A percentile compares a stretch with the other conserved stretches of the same genome.
Evolutionary conservation across 768 basidiomycete species (phyloP).

Genomic region (Dioszegia crocea): DNA sequence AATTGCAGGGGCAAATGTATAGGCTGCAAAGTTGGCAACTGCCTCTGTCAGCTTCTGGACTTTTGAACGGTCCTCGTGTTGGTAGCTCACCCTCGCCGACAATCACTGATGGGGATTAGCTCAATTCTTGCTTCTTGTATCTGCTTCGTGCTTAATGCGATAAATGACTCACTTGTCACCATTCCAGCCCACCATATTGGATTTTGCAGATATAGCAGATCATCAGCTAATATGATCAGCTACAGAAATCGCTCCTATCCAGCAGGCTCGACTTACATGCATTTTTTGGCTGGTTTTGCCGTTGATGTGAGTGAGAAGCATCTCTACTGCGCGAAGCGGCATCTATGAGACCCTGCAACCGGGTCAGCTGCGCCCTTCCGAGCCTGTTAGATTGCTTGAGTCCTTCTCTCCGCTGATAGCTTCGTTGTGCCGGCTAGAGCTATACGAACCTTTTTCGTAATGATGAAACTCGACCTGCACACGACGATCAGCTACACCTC

Average conservation of each 20-base stretch:
- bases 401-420: too few species aligned
- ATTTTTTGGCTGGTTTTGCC: conserved; percentile 14
- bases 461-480: conserved; percentile 81
- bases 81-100: conserved; percentile 72
- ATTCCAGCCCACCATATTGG: conserved; percentile 98
- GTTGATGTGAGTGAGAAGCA: conserved; percentile 40
- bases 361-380: conserved; percentile 1
- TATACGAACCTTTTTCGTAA: conserved; percentile 85
- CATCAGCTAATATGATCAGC: conserved; percentile 61
- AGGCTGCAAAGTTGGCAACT: conserved; percentile 78
- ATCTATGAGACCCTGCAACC: conserved; percentile 69
- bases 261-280: neutral
- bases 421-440: neutral
- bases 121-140: neutral
- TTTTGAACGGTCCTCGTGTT: neutral
- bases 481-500: neutral
- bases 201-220: conserved; percentile 78
- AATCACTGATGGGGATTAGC: conserved; percentile 61
- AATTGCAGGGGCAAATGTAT: conserved; percentile 95
- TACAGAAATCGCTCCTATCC: neutral
- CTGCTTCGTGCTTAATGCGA: neutral
- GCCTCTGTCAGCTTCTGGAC: neutral
- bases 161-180: conserved; percentile 67
- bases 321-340: conserved; percentile 63
- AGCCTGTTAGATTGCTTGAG: too few species aligned